Percentiles rank a stretch among this genome's conserved stretches.
Conservation (phyloP, 2,329 filamentous ascomycete genomes). For the Penicillium sp. region DNA sequence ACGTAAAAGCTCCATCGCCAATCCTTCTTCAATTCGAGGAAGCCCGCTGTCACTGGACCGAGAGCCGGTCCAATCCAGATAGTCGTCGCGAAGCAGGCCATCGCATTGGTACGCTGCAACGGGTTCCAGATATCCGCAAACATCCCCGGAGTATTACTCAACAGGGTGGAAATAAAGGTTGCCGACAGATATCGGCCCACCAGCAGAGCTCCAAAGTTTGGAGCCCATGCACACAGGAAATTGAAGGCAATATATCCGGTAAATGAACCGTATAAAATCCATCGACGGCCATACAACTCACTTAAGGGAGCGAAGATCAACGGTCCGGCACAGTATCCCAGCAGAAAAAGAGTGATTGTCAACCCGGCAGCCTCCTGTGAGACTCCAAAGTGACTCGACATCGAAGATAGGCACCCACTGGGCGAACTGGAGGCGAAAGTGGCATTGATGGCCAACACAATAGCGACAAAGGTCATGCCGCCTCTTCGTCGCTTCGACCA, state of each 20-base stretch:
- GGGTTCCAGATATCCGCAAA: constrained; percentile 52
- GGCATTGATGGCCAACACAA: constrained; percentile 46
- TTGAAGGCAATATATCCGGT: constrained; percentile 37
- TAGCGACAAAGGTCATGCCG: constrained; percentile 10
- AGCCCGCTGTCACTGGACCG: constrained; percentile 52
- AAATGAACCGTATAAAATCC: constrained; percentile 43
- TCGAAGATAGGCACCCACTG: constrained; percentile 36
- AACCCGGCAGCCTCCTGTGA: constrained; percentile 46
- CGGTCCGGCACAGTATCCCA: constrained; percentile 59
- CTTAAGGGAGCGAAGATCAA: constrained; percentile 60
- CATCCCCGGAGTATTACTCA: constrained; percentile 44
- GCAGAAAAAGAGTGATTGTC: constrained; percentile 58
- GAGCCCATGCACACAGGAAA: constrained; percentile 47
- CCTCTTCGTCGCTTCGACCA: constrained; percentile 46
- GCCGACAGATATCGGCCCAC: constrained; percentile 53
- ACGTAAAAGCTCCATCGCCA: constrained; percentile 45
- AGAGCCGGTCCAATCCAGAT: constrained; percentile 51
- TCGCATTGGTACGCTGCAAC: constrained; percentile 48
- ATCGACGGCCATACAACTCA: constrained; percentile 54
- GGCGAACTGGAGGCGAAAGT: constrained; percentile 48
- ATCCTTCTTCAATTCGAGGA: constrained; percentile 49
- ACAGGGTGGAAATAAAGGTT: constrained; percentile 47
- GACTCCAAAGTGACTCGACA: constrained; percentile 44
- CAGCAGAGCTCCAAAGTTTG: constrained; percentile 49
- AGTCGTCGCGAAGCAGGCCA: constrained; percentile 50